Base-by-base conservation (phyloP, 1,284 basidiomycete genomes). In the Ceratobasidium papillatum region DNA sequence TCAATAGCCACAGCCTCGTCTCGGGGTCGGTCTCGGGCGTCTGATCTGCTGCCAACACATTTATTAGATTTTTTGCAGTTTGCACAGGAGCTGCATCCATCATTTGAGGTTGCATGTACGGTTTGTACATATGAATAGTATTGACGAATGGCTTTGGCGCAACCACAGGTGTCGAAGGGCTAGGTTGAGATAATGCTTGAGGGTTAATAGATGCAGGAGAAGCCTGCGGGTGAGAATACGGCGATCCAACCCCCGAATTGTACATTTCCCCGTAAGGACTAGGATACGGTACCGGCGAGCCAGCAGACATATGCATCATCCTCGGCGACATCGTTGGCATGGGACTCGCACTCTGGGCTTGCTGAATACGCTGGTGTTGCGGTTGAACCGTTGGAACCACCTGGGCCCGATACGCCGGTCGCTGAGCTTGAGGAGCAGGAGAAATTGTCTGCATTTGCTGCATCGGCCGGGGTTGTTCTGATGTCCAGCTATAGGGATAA, bases 401-500 rank as follows among this genome's bases (percentile, higher is more conserved):
- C n/a, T 4, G 22, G 4, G 36, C 66, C 25, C 66, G 66, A 47
- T 71, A 71, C 43, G 54, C 14, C 27, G 22, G 66, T 12, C 27
- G 66, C 12, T 34, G 38, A 17, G 38, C 22, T 27, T 68, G 65
- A 36, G 47, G 47, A 4, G 22, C 56, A 2, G 74, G 38, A 34
- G 54, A 63, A 19, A 27, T 52, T 4, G 58, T 34, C 11, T 19
- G 69, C 47, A 62, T 34, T 61, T 78, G 77, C 22, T 74, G 76
- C 14, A 71, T 34, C 38, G 41, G 38, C 30, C 54, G 52, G 27
- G 49, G 38, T 17, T 71, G 66, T 34, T 71, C 66, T 9, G 66
- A 22, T 32, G 63, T 56, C 75, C 76, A 81, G n/a, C 79, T 76
- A 41, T 74, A 56, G 22, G 75, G 75, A 11, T 78, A 49, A 38